Conservation (phyloP, 163 green algal genomes). For the Scenedesmus sp. region DNA sequence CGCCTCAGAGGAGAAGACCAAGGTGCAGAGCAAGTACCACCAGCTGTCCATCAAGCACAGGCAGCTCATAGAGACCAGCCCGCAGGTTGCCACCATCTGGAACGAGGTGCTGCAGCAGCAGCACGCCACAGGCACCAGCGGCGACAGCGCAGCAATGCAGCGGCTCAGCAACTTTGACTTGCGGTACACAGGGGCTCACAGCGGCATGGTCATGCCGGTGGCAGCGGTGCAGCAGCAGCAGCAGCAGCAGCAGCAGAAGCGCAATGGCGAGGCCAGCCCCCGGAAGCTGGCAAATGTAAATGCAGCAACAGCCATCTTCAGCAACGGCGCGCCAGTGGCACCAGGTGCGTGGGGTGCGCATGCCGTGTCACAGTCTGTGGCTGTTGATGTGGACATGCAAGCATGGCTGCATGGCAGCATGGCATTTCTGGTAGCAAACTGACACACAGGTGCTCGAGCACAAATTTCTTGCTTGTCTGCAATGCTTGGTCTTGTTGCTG, state of each 20-base stretch:
- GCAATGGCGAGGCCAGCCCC: background rate
- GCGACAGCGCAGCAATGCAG: constrained; percentile 26
- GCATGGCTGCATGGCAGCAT: background rate
- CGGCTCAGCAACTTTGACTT: constrained; percentile 51
- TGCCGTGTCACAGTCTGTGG: background rate
- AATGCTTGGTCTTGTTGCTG: background rate
- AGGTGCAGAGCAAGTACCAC: constrained; percentile 53
- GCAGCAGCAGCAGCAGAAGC: constrained; percentile 13
- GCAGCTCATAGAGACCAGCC: constrained; percentile 57
- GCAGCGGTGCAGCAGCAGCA: background rate
- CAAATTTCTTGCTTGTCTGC: background rate
- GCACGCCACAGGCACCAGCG: background rate
- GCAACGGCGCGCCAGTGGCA: background rate
- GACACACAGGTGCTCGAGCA: background rate
- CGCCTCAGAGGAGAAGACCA: constrained; percentile 44
- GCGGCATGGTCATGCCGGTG: constrained; percentile 8
- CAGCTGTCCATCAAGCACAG: constrained; percentile 55
- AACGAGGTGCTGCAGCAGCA: constrained; percentile 52
- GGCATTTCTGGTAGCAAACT: no score
- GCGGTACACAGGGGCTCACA: constrained; percentile 36
- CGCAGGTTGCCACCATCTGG: constrained; percentile 51
- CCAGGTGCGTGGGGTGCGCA: background rate
- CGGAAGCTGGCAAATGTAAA: background rate
- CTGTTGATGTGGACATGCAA: no score
- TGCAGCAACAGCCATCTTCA: constrained; percentile 32